Percentiles rank a stretch among this genome's conserved stretches.
Evolutionary conservation across 352 stramenopile genomes (phyloP).

Genomic region (Thalassiosira mediterranea): DNA sequence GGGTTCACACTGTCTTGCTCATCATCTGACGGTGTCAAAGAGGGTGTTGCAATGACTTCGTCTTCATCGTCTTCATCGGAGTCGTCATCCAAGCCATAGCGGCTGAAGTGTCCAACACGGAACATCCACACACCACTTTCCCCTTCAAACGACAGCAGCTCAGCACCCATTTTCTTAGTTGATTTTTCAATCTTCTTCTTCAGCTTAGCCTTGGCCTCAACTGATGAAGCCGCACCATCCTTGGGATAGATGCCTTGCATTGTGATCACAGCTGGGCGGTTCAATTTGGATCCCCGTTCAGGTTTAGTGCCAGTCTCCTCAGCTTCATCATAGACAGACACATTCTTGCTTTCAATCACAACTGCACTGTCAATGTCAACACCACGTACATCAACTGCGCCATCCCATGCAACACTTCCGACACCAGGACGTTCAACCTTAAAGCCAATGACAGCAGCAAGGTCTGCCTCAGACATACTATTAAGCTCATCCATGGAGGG

Average conservation of each 20-base stretch:
- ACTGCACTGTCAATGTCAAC: conserved; percentile 82
- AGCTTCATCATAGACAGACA: conserved; percentile 84
- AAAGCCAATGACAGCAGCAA: conserved; percentile 83
- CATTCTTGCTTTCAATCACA: conserved; percentile 81
- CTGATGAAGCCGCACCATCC: conserved; percentile 53
- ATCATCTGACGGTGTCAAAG: conserved; percentile 47
- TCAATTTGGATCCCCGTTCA: conserved; percentile 81
- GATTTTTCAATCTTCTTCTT: conserved; percentile 66
- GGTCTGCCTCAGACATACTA: conserved; percentile 79
- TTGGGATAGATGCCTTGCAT: conserved; percentile 79
- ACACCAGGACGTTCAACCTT: conserved; percentile 69
- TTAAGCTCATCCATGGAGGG: conserved; percentile 66
- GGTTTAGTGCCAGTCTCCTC: conserved; percentile 79
- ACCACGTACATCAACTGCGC: conserved; percentile 83
- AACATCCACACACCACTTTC: conserved; percentile 79
- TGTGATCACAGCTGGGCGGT: conserved; percentile 84
- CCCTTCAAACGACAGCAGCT: conserved; percentile 77
- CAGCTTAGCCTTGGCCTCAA: conserved; percentile 70
- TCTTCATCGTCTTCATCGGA: conserved; percentile 71
- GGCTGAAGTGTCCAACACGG: conserved; percentile 82
- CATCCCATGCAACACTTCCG: conserved; percentile 84
- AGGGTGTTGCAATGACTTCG: conserved; percentile 33
- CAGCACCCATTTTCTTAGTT: conserved; percentile 77
- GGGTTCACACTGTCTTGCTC: conserved; percentile 32
- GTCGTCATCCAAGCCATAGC: conserved; percentile 79